These are phyloP conservation scores for Discostella stelligera DNA, from an alignment of 352 stramenopile genomes.

Conservation along the genomic window DNA sequence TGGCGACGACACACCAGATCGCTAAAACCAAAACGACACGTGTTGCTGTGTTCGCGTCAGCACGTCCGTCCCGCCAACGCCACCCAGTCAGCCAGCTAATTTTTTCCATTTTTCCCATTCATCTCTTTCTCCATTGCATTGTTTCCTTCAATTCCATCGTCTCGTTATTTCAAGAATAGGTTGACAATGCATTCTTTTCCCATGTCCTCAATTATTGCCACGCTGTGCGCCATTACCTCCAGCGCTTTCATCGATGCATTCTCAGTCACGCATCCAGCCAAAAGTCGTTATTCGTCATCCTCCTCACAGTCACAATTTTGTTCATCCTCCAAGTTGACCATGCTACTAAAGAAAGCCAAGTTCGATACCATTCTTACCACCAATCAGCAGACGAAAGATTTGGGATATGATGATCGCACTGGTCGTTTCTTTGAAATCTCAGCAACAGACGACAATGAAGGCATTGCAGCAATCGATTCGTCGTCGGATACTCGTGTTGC, in stretches of 20 bases:
- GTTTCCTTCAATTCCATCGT: background rate
- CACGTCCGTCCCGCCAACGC: too few relatives aligned
- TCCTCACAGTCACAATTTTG: background rate
- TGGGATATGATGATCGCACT: conserved; percentile 35
- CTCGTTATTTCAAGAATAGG: background rate
- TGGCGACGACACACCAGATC: too few relatives aligned
- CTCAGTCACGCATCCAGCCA: conserved; percentile 6
- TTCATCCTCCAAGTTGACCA: conserved; percentile 10
- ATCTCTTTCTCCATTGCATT: too few relatives aligned
- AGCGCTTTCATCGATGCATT: conserved; percentile 16
- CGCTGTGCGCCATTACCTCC: background rate
- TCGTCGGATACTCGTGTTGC: background rate
- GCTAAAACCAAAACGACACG: too few relatives aligned
- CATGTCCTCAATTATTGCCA: too few relatives aligned
- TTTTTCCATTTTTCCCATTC: too few relatives aligned
- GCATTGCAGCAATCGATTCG: conserved; percentile 2
- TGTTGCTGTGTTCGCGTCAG: too few relatives aligned
- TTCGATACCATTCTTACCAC: conserved; percentile 42
- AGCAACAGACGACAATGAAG: background rate
- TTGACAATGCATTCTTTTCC: too few relatives aligned
- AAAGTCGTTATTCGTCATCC: background rate
- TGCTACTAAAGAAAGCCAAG: conserved; percentile 37
- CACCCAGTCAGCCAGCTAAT: too few relatives aligned
- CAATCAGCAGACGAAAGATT: conserved; percentile 36
- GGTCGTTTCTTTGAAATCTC: conserved; percentile 48